Evolutionary conservation across 768 basidiomycete genomes (phyloP), one percentile per base, ranked within the genome.

Genomic region (Naematelia encephala): DNA sequence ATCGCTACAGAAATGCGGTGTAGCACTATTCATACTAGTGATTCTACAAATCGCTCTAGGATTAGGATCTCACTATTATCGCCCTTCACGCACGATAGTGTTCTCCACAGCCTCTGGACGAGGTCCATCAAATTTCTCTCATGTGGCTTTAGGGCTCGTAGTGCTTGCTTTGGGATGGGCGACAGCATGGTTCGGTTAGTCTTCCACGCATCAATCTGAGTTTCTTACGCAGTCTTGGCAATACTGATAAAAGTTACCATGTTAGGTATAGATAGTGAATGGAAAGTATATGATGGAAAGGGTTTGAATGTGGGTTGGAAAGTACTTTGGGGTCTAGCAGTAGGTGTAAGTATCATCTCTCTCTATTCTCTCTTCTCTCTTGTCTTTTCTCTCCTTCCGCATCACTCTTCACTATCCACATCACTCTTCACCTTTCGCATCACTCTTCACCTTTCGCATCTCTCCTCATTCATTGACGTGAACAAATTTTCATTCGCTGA

Each of bases 111-210:
- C 82, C 82, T 26, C 85, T 82, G 46, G 84, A 82, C 61, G 72
- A 48, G 72, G 72, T 19, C 62, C 64, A 12, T 34, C 54, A 3
- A 85, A 87, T 67, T 86, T 84, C 68, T 27, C 81, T 25, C 85
- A 87, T 64, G 84, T 83, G 12, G 57, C 83, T 13, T 55, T 85
- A 0, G 86, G 85, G 0, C 66, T 86, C 27, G 48, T 78, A 10
- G 80, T 83, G 50, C 80, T 86, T 53, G 81, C 68, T 5, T 73
- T 84, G 10, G 79, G 82, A 14, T 71, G 58, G 48, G 63, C 45
- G 23, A 63, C 65, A 3, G 68, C 60, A 0, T 74, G 63, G 62
- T 45, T 59, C 12, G 71, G 71, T 66, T 45, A 64, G 23, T 75
- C 82, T 46, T 83, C 80, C 61, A 82, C 84, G n/a, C n/a, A n/a